A percentile compares a stretch with the other conserved stretches of the same genome.
These are phyloP conservation scores for Tetrahymena malaccensis DNA, from an alignment of 73 alveolate genomes.

Conservation along the genomic window DNA sequence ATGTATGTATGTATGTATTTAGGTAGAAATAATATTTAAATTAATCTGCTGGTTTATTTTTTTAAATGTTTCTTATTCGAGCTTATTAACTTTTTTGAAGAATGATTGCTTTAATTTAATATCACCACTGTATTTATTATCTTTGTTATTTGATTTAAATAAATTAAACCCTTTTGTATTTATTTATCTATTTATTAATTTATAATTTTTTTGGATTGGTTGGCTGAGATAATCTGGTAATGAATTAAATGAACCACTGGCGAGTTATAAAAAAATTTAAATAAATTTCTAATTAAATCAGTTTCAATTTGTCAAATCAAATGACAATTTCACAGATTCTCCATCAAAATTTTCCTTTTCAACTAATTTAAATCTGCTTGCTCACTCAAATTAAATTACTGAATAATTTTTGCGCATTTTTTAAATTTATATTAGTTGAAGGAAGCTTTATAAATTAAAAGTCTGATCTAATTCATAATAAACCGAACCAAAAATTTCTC, in stretches of 20 bases:
- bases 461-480: not conserved
- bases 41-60: too few relatives aligned
- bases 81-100: not conserved
- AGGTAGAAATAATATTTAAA: not conserved
- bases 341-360: not conserved
- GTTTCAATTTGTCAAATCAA: not conserved
- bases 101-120: not conserved
- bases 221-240: not conserved
- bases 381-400: not conserved
- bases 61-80: not conserved
- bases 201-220: not conserved
- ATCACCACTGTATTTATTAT: not conserved
- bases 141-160: not conserved
- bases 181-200: too few relatives aligned
- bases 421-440: too few relatives aligned
- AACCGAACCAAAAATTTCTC: not conserved
- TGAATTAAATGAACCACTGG: not conserved
- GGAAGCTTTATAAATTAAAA: too few relatives aligned
- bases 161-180: not conserved
- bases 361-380: not conserved
- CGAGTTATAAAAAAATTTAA: not conserved
- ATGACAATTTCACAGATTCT: not conserved
- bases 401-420: not conserved
- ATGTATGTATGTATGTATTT: too few relatives aligned
- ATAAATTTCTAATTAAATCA: not conserved